Percentiles rank a stretch among this genome's conserved stretches.
Conservation (phyloP, 768 basidiomycete genomes). For the Hypholoma fasciculare region DNA sequence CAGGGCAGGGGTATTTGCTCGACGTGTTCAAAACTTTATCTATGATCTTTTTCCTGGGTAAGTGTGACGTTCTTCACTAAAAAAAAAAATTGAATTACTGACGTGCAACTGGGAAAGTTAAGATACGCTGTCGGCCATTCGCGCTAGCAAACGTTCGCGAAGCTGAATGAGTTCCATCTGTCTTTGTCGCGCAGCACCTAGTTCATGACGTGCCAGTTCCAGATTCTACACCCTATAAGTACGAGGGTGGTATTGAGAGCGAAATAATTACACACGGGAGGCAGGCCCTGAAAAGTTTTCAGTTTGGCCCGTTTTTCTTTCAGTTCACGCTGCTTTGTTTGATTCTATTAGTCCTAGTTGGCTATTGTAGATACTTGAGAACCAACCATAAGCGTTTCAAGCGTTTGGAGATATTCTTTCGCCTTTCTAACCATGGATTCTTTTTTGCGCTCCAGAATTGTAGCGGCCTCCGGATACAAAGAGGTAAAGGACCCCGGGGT, state of each 20-base stretch:
- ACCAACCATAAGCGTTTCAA: conserved; percentile 34
- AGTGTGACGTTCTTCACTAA: no score
- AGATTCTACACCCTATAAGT: conserved; percentile 35
- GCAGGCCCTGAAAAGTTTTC: conserved; percentile 48
- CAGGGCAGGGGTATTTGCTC: no score
- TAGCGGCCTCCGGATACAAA: conserved; percentile 22
- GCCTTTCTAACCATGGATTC: conserved; percentile 44
- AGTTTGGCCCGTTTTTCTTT: conserved; percentile 44
- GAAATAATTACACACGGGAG: conserved; percentile 34
- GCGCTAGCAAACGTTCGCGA: conserved; percentile 44
- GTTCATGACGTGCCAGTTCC: conserved; percentile 43
- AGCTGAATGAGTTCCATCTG: conserved; percentile 47
- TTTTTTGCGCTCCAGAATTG: conserved; percentile 36
- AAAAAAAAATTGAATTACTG: no score
- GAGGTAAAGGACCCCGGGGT: conserved; percentile 20
- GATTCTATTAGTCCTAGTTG: conserved; percentile 18
- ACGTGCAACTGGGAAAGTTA: neutral
- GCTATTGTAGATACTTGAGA: neutral
- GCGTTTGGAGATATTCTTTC: conserved; percentile 45
- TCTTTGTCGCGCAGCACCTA: conserved; percentile 38
- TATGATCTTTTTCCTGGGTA: no score
- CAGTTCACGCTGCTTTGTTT: conserved; percentile 34
- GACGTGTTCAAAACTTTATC: no score
- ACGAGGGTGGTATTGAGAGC: neutral
- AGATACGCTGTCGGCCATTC: conserved; percentile 44